These are phyloP conservation scores for Aspergillus asperescens DNA, from an alignment of 495 filamentous ascomycete genomes.

Conservation along the genomic window DNA sequence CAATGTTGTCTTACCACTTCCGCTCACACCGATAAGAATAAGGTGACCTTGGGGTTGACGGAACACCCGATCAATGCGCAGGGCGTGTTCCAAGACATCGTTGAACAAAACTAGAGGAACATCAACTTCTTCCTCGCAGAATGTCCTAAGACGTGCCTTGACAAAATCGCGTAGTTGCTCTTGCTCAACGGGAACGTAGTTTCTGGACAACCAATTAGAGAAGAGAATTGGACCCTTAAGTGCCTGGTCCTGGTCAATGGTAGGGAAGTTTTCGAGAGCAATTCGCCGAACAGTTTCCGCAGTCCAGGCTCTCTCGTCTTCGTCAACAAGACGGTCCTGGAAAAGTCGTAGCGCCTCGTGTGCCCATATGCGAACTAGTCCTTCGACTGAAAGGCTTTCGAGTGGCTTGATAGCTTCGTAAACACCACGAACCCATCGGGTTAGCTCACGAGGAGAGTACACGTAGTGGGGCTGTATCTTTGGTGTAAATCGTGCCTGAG, in stretches of 20 bases:
- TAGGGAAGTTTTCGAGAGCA: constrained; percentile 88
- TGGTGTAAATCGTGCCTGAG: constrained; percentile 86
- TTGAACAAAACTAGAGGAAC: constrained; percentile 97
- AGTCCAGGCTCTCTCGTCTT: constrained; percentile 95
- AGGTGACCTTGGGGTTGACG: constrained; percentile 96
- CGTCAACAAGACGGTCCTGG: constrained; percentile 88
- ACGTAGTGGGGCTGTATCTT: constrained; percentile 98
- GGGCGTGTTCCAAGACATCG: constrained; percentile 93
- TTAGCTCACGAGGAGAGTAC: constrained; percentile 97
- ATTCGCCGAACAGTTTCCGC: constrained; percentile 76
- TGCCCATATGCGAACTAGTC: constrained; percentile 94
- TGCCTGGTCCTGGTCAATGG: constrained; percentile 78
- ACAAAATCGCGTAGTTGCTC: constrained; percentile 94
- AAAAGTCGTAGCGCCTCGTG: constrained; percentile 95
- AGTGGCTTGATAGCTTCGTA: constrained; percentile 95
- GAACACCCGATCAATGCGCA: constrained; percentile 98
- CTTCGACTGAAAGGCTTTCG: constrained; percentile 80
- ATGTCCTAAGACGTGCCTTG: constrained; percentile 92
- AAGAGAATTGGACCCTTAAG: constrained; percentile 93
- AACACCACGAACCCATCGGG: constrained; percentile 91
- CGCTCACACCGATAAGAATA: constrained; percentile 96
- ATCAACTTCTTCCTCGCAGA: constrained; percentile 99
- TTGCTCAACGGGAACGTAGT: constrained; percentile 94
- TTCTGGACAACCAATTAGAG: constrained; percentile 99
- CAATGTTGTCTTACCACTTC: constrained; percentile 95